Evolutionary conservation across 2,329 filamentous ascomycete genomes (phyloP).

Genomic region (Knufia fluminis): DNA sequence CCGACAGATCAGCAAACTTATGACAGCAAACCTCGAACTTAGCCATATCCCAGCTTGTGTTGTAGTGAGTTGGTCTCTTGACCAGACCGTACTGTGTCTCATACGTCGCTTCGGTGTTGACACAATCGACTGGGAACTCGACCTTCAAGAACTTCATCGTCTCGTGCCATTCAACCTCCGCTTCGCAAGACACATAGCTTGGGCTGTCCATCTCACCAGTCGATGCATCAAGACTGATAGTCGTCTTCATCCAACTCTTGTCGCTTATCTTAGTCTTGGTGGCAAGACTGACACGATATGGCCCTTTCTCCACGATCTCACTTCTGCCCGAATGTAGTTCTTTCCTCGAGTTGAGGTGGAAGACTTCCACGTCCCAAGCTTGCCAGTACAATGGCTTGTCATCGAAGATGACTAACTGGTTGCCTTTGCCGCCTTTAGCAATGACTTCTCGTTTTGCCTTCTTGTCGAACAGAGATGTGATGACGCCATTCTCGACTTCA

Average conservation of each 20-base stretch:
- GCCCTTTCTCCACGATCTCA: conserved; percentile 59
- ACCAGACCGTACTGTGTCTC: conserved; percentile 91
- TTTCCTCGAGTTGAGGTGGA: conserved; percentile 76
- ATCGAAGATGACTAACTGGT: conserved; percentile 89
- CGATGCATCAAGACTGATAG: conserved; percentile 66
- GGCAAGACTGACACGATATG: conserved; percentile 69
- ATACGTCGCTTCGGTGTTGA: conserved; percentile 86
- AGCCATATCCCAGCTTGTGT: conserved; percentile 94
- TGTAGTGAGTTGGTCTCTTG: conserved; percentile 89
- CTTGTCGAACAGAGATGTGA: conserved; percentile 76
- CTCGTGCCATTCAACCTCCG: conserved; percentile 94
- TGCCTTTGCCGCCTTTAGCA: conserved; percentile 62
- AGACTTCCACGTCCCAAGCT: conserved; percentile 97
- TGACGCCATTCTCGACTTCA: conserved; percentile 62
- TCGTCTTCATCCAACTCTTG: conserved; percentile 75
- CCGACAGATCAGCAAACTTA: conserved; percentile 84
- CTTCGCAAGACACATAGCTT: conserved; percentile 66
- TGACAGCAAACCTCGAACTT: conserved; percentile 97
- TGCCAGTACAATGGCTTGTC: conserved; percentile 98
- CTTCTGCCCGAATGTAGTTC: conserved; percentile 63
- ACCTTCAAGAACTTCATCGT: conserved; percentile 98
- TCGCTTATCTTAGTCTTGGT: conserved; percentile 84
- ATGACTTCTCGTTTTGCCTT: conserved; percentile 67
- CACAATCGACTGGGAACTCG: conserved; percentile 87
- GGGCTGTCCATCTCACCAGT: conserved; percentile 47